These are phyloP conservation scores for Streptanthus diversifolius DNA, from an alignment of 345 rosid genomes.

Conservation along the genomic window DNA sequence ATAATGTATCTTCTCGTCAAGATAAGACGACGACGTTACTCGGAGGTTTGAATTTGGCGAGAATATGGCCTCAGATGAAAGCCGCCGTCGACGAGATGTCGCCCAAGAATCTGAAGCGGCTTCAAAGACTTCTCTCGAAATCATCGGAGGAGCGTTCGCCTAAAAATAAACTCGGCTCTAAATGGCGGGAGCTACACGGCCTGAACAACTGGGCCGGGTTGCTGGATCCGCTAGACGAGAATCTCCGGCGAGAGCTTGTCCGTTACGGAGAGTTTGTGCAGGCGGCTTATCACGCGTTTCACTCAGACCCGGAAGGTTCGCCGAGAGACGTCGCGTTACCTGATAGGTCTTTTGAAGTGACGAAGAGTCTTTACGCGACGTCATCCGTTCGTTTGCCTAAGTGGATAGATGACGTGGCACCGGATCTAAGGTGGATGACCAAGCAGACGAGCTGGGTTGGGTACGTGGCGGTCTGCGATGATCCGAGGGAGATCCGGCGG, in stretches of 20 bases:
- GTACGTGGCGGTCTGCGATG: slow-evolving; percentile 88
- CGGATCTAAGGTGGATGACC: slow-evolving; percentile 91
- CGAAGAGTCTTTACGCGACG: slow-evolving; percentile 82
- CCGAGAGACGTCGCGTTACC: slow-evolving; percentile 65
- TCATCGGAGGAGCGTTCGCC: slow-evolving; percentile 83
- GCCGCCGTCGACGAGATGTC: slow-evolving; percentile 89
- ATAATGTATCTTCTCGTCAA: slow-evolving; percentile 11
- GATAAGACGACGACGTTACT: slow-evolving; percentile 27
- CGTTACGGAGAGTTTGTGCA: slow-evolving; percentile 49
- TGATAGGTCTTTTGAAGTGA: slow-evolving; percentile 64
- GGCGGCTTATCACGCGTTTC: slow-evolving; percentile 55
- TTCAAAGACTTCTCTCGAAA: slow-evolving; percentile 66
- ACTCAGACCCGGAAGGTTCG: slow-evolving; percentile 58
- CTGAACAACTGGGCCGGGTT: slow-evolving; percentile 45
- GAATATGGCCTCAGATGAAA: slow-evolving; percentile 80
- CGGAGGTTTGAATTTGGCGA: slow-evolving; percentile 52
- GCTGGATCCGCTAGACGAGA: slow-evolving; percentile 45
- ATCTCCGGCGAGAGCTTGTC: slow-evolving; percentile 49
- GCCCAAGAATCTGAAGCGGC: slow-evolving; percentile 63
- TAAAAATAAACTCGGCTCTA: slow-evolving; percentile 60
- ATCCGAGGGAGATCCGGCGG: slow-evolving; percentile 72
- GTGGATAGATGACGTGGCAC: slow-evolving; percentile 82
- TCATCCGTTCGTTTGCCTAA: slow-evolving; percentile 79
- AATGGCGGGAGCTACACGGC: slow-evolving; percentile 67
- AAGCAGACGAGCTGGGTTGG: slow-evolving; percentile 95